Evolutionary conservation across 768 basidiomycete species (phyloP).

Genomic region (Tylopilus balloui): DNA sequence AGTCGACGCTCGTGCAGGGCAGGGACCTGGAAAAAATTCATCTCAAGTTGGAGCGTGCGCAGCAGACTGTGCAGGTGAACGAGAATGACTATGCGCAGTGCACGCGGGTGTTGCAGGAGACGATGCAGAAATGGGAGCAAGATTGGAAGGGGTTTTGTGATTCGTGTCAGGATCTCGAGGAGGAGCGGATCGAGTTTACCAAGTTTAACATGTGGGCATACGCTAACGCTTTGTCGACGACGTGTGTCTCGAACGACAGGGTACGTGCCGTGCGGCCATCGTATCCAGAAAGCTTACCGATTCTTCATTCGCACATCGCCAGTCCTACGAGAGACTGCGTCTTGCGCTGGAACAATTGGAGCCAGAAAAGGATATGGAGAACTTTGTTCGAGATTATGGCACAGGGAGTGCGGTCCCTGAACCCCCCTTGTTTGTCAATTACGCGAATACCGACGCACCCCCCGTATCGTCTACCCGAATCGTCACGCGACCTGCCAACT

Average conservation of each 20-base stretch:
- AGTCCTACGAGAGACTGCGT: constrained; percentile 92
- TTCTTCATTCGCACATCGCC: not conserved
- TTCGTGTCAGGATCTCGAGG: constrained; percentile 91
- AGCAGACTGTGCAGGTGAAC: constrained; percentile 84
- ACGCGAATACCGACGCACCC: constrained; percentile 60
- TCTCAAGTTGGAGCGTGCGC: constrained; percentile 80
- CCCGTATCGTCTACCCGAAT: constrained; percentile 56
- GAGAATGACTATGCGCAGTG: constrained; percentile 90
- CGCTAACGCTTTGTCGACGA: constrained; percentile 90
- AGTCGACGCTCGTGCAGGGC: constrained; percentile 86
- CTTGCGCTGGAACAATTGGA: constrained; percentile 86
- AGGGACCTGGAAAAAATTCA: constrained; percentile 89
- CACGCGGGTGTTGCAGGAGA: constrained; percentile 72
- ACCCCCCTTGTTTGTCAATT: constrained; percentile 88
- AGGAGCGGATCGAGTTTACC: constrained; percentile 86
- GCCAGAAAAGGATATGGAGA: constrained; percentile 80
- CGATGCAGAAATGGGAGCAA: constrained; percentile 80
- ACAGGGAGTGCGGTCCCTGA: constrained; percentile 88
- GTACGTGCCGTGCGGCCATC: constrained; percentile 40
- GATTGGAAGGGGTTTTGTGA: constrained; percentile 96
- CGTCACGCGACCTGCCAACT: constrained; percentile 54
- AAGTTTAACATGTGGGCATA: constrained; percentile 96
- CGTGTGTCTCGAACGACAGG: constrained; percentile 94
- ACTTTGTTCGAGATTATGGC: constrained; percentile 83
- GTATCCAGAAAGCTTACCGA: not conserved